phyloP scores from a whole-genome alignment of 768 basidiomycete species.

The Cubamyces sp. region DNA sequence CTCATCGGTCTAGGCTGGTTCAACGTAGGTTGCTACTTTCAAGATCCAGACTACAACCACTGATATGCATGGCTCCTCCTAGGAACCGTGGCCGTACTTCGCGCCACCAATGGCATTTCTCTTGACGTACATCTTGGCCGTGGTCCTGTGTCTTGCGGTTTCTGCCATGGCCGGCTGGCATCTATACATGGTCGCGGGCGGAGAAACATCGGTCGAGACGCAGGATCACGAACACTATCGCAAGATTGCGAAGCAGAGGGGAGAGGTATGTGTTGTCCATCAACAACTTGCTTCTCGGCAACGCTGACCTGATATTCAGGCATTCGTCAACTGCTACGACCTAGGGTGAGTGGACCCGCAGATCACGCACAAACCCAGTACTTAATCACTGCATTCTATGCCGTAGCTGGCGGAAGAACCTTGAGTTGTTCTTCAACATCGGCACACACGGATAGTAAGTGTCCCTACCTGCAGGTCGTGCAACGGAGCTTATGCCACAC shows the following conservation, averaged over 20 bases:
- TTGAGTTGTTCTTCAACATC: conserved; percentile 87
- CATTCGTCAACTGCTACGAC: conserved; percentile 91
- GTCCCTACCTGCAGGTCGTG: neutral
- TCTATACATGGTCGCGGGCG: conserved; percentile 67
- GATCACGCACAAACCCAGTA: neutral
- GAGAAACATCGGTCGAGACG: conserved; percentile 89
- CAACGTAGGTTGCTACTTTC: conserved; percentile 37
- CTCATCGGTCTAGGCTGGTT: conserved; percentile 60
- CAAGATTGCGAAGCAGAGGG: conserved; percentile 65
- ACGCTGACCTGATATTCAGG: conserved; percentile 40
- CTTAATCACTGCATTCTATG: neutral
- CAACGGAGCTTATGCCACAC: neutral
- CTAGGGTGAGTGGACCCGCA: conserved; percentile 57
- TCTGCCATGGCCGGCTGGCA: conserved; percentile 75
- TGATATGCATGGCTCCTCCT: neutral
- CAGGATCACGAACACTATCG: conserved; percentile 86
- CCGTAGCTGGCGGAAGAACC: conserved; percentile 61
- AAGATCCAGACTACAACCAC: neutral
- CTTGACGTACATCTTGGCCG: conserved; percentile 73
- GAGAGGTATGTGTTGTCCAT: conserved; percentile 53
- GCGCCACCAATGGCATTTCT: conserved; percentile 74
- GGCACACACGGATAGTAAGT: conserved; percentile 82
- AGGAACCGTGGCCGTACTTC: conserved; percentile 36
- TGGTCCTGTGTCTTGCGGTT: conserved; percentile 77
- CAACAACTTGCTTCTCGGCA: no score